Evolutionary conservation across 768 basidiomycete genomes (phyloP), one percentile per base, ranked within the genome.

Genomic region (Imleria badia): DNA sequence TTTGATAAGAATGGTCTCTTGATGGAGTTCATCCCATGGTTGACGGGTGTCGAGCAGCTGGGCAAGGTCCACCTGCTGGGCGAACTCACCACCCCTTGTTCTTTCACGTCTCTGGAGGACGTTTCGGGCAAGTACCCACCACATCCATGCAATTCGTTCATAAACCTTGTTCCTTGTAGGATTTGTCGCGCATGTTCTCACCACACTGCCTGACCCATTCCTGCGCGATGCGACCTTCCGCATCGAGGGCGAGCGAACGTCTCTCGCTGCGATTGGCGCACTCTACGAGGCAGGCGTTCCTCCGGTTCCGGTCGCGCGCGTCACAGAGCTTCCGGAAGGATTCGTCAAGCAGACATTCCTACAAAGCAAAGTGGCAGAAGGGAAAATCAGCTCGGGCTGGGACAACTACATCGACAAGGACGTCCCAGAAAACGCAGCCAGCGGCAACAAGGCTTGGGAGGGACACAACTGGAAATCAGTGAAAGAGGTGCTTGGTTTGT

Each of bases 301-400:
- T 14, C 51, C 61, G 10, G 59, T 67, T 13, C 56, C 68, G 3
- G 51, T 66, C 40, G 56, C 12, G 6, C 65, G 61, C 19, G 59
- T 70, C 47, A 49, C 56, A 9, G 55, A 69, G 22, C 64, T 72
- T 19, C 70, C 70, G 0, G 66, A 70, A 35, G 69, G 61, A 17
- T 68, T 62, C 46, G 50, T 45, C 48, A 72, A 66, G 36, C 62
- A 72, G 50, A 67, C 67, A 14, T 68, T 63, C 50, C 22, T 74
- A 34, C 73, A 75, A 51, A 40, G 26, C 26, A 64, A 62, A 6
- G 64, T 67, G 29, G 64, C 66, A 7, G 54, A 68, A 35, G 73
- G 73, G n/a, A 61, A 57, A 23, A 42, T 60, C 14, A 74, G 72
- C 49, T 62, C 70, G 7, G 73, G 73, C 9, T 74, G 72, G 73